Base-by-base conservation (phyloP, 768 basidiomycete genomes). In the Pleurotus pulmonarius region DNA sequence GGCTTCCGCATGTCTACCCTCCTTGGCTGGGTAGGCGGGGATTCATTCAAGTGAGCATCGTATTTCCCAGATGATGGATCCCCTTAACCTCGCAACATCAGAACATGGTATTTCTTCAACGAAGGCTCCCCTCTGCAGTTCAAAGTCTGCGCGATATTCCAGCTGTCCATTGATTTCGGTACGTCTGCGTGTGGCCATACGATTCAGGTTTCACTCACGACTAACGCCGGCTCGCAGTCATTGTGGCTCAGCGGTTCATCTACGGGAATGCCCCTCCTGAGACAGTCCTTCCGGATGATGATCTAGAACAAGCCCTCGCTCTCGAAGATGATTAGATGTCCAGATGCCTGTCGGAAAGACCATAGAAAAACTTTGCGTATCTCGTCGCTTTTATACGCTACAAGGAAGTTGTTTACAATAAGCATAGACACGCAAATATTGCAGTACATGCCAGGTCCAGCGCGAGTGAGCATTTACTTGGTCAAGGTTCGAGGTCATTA, bases 1-100 rank as follows among this genome's bases (percentile, higher is more conserved):
- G 92, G 92, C 37, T 94, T 94, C 71, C 83, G 91, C 34, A 80
- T 83, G 69, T 90, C 90, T 5, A 94, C 92, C 2, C 69, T 94
- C 48, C 64, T 92, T 37, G 92, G 92, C 26, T 93, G 92, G 92
- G 73, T 83, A 46, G 90, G 87, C 57, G 92, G 92, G 60, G 92
- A 94, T 70, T 69, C 83, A 15, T 93, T 90, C 82, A 94, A 94
- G 92, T 91, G 63, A 59, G 78, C 59, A 57, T 26, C 29, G 29
- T 34, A 34, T 34, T 34, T 34, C 29, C 9, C 29, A 11, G 29
- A 34, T 34, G 29, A 34, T 34, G 29, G 29, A 11, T 34, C 29
- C 29, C 29, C 11, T 34, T 34, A 34, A 34, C 29, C 29, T 34
- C 29, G 29, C 2, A 34, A 34, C 9, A 34, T 4, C 63, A 94